Evolutionary conservation across 2,329 filamentous ascomycete genomes (phyloP), one percentile per base, ranked within the genome.

Genomic region (Diaporthe sp.): DNA sequence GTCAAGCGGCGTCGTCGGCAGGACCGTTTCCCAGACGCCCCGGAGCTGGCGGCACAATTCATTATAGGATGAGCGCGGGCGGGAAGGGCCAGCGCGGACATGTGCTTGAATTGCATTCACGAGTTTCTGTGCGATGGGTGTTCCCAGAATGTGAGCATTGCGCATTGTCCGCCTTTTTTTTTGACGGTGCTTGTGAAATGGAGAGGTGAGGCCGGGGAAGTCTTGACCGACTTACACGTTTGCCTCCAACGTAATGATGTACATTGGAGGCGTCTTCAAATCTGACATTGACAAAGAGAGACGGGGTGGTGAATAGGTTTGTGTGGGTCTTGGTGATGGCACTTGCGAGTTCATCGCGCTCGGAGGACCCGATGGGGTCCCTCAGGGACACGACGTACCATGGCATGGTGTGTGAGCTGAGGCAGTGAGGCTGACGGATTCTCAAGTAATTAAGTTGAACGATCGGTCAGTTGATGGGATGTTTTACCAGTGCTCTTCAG

Each of bases 231-330:
- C 71, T 69, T 19, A 60, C 52, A 5, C 40, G 54, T 45, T 69
- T 73, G 35, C 61, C 54, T 8, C 61, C 72, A 15, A 73, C 72
- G 28, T 73, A 73, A 55, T 73, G 42, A 13, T 45, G 38, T 12
- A 52, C 6, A 6, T 40, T 47, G n/a, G 72, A 69, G 1, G 17
- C 33, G 22, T 73, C 52, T 33, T 69, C 61, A 15, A 60, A 69
- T 13, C 66, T 61, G 17, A 73, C 72, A 17, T 73, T 73, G 30
- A 69, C 61, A 38, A 73, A 73, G n/a, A 69, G 72, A 42, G 71
- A 73, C 22, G 72, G 54, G 8, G 54, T 60, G 28, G 54, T 61
- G 40, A 61, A 73, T 2, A 69, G 52, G 22, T 25, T 54, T 12
- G 64, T 69, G 15, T 73, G 72, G 12, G 61, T 50, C 61, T 61